Percentiles rank a stretch among this genome's conserved stretches.
phyloP scores from a whole-genome alignment of 2,329 filamentous ascomycete genomes.

The Pseudocercospora eumusae region DNA sequence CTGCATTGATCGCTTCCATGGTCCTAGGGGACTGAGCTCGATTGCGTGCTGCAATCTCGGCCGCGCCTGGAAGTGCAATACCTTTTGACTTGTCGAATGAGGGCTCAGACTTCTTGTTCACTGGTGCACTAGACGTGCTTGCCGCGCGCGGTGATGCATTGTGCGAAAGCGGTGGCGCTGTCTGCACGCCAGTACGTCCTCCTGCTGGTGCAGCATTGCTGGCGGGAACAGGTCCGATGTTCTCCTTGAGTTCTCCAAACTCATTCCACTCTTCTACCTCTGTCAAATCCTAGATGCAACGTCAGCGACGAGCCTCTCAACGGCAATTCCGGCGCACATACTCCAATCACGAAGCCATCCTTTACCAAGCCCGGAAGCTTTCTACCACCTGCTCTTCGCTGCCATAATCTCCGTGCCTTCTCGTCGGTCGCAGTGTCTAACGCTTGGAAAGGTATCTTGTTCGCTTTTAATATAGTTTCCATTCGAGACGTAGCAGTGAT shows the following conservation, averaged over 20 bases:
- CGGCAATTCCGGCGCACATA: conserved; percentile 53
- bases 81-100: conserved; percentile 28
- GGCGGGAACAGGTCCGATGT: conserved; percentile 61
- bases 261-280: conserved; percentile 99
- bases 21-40: conserved; percentile 12
- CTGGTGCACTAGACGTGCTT: conserved; percentile 14
- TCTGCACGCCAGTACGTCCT: conserved; percentile 33
- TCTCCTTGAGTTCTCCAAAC: conserved; percentile 89
- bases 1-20: conserved; percentile 22
- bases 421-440: conserved; percentile 90
- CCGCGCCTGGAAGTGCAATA: conserved; percentile 37
- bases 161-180: conserved; percentile 30
- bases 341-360: conserved; percentile 79
- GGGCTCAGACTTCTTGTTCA: conserved; percentile 26
- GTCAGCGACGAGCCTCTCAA: conserved; percentile 7
- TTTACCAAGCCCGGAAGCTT: conserved; percentile 90
- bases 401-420: conserved; percentile 85
- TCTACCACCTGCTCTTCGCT: conserved; percentile 76
- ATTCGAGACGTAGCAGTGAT: conserved; percentile 93
- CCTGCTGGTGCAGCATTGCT: conserved; percentile 33
- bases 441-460: conserved; percentile 90
- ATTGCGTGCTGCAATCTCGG: conserved; percentile 35
- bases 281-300: conserved; percentile 70
- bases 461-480: conserved; percentile 93
- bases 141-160: conserved; percentile 12